These are phyloP conservation scores for Pestalotiopsis sp. DNA, from an alignment of 2,329 filamentous ascomycete genomes.

Conservation along the genomic window DNA sequence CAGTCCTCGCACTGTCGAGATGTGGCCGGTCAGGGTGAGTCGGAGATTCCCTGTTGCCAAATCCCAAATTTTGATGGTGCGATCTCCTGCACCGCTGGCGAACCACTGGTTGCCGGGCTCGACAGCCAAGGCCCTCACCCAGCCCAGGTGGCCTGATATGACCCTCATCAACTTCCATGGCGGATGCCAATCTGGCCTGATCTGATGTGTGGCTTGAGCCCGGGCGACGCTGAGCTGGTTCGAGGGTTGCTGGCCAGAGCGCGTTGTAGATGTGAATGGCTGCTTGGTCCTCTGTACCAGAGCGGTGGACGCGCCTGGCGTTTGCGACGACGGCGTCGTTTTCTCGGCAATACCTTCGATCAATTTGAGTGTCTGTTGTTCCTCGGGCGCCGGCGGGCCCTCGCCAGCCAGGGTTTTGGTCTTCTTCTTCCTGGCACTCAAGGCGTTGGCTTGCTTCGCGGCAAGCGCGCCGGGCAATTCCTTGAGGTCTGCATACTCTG, in stretches of 20 bases:
- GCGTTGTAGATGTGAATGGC: constrained; percentile 22
- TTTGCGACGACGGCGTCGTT: constrained; percentile 21
- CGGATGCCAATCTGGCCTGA: constrained; percentile 92
- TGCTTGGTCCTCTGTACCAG: constrained; percentile 37
- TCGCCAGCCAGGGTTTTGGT: constrained; percentile 27
- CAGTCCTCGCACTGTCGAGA: constrained; percentile 88
- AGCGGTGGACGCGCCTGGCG: constrained; percentile 34
- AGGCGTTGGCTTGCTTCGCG: constrained; percentile 38
- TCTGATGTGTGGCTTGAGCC: constrained; percentile 42
- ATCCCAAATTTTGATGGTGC: constrained; percentile 99
- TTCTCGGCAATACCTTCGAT: constrained; percentile 61
- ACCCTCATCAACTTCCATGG: constrained; percentile 99
- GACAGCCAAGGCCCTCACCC: constrained; percentile 87
- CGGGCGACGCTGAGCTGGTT: constrained; percentile 31
- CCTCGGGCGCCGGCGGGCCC: constrained; percentile 30
- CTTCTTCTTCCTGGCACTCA: constrained; percentile 28
- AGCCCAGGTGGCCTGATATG: constrained; percentile 93
- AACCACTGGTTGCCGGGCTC: constrained; percentile 99
- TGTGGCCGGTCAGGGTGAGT: constrained; percentile 90
- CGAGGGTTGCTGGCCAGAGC: constrained; percentile 20
- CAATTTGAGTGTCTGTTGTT: constrained; percentile 62
- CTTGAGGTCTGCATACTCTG: constrained; percentile 32
- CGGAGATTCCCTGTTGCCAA: constrained; percentile 82
- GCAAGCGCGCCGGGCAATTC: constrained; percentile 31
- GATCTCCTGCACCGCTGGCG: constrained; percentile 89